Percentiles rank a stretch among this genome's conserved stretches.
These are phyloP conservation scores for Gloeostereum incarnatum DNA, from an alignment of 768 basidiomycete genomes.

Conservation along the genomic window DNA sequence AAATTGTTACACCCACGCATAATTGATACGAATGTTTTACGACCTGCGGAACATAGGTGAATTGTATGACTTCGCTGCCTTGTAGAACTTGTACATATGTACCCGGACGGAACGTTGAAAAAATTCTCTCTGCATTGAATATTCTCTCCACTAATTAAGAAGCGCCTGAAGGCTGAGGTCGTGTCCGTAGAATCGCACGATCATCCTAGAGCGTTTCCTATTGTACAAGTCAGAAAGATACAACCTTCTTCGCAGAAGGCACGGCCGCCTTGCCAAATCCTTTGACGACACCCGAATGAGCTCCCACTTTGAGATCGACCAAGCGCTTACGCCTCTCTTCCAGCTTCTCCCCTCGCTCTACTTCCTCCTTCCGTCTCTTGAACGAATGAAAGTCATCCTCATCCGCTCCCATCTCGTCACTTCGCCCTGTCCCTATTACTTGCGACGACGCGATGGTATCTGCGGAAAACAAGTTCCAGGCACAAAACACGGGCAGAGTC, in stretches of 20 bases:
- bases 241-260: slow-evolving; percentile 32
- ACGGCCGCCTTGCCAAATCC: slow-evolving; percentile 18
- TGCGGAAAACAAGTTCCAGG: slow-evolving; percentile 11
- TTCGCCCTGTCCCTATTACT: slow-evolving; percentile 35
- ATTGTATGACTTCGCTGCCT: too few relatives aligned
- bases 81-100: background rate
- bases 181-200: too few relatives aligned
- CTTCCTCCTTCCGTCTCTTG: slow-evolving; percentile 51
- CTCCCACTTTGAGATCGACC: slow-evolving; percentile 33
- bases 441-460: slow-evolving; percentile 26
- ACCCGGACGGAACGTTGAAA: background rate
- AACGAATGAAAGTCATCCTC: slow-evolving; percentile 92
- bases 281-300: slow-evolving; percentile 29
- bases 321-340: slow-evolving; percentile 30
- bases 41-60: too few relatives aligned
- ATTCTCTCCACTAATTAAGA: too few relatives aligned
- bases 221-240: too few relatives aligned
- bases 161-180: too few relatives aligned
- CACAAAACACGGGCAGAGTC: background rate
- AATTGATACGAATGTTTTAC: background rate
- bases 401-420: slow-evolving; percentile 64
- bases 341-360: slow-evolving; percentile 50
- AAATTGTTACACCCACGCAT: background rate
- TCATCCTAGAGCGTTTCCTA: too few relatives aligned
- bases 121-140: background rate